A percentile compares a stretch with the other conserved stretches of the same genome.
phyloP scores from a whole-genome alignment of 1,139 yeast species.

The Tardiomyces blankii region DNA sequence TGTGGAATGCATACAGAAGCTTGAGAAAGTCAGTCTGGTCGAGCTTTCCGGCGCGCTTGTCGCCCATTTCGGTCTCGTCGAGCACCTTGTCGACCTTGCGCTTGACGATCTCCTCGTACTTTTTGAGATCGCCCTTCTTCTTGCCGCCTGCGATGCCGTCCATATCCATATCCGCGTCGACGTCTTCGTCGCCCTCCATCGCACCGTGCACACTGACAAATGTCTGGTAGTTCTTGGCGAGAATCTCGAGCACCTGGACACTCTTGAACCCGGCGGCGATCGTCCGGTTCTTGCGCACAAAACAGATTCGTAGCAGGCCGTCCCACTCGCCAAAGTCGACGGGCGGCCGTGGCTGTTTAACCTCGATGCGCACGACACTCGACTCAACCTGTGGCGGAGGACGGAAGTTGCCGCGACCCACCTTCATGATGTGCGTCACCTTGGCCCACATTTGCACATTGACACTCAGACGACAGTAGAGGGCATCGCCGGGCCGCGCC shows the following conservation, averaged over 20 bases:
- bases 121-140: conserved; percentile 10
- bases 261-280: conserved; percentile 89
- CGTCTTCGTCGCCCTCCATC: conserved; percentile 26
- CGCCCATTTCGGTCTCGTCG: conserved; percentile 58
- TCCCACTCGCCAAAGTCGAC: conserved; percentile 96
- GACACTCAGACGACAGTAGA: conserved; percentile 88
- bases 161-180: conserved; percentile 38
- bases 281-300: conserved; percentile 88
- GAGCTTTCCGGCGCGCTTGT: conserved; percentile 84
- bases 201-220: conserved; percentile 45
- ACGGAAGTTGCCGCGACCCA: conserved; percentile 89
- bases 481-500: conserved; percentile 90
- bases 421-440: conserved; percentile 97
- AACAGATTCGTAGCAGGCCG: conserved; percentile 80
- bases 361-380: conserved; percentile 86
- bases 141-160: conserved; percentile 41
- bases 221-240: conserved; percentile 83
- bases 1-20: conserved; percentile 85
- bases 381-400: conserved; percentile 99
- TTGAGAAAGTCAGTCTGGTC: conserved; percentile 91
- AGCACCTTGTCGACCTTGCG: conserved; percentile 56
- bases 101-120: conserved; percentile 32
- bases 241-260: conserved; percentile 64
- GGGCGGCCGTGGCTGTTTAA: conserved; percentile 84
- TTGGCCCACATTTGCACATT: conserved; percentile 99